phyloP scores from a whole-genome alignment of 1,284 basidiomycete genomes.

The Trametes sp. region DNA sequence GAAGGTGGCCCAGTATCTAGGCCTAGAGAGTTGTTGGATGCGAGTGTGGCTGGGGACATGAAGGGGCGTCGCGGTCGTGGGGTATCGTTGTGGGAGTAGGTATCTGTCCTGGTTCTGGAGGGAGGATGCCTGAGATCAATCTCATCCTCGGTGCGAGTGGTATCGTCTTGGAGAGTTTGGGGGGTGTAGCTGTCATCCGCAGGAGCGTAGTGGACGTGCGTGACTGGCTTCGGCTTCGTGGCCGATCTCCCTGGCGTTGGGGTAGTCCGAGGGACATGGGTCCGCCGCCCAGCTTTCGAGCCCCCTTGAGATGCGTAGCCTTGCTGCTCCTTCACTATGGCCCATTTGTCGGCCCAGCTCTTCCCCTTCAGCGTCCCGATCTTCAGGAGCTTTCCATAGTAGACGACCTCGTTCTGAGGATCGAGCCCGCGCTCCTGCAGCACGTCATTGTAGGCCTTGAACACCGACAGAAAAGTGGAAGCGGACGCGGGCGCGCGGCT shows the following conservation, averaged over 20 bases:
- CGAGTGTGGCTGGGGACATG: constrained; percentile 31
- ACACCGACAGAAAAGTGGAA: constrained; percentile 77
- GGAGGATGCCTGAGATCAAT: constrained; percentile 3
- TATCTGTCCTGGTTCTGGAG: constrained; percentile 25
- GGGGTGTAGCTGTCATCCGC: constrained; percentile 51
- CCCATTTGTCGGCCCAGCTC: constrained; percentile 83
- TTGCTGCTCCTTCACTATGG: constrained; percentile 64
- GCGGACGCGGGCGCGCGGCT: constrained; percentile 66
- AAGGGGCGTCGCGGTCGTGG: constrained; percentile 35
- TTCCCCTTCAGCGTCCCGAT: constrained; percentile 77
- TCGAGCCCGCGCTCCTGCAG: constrained; percentile 77
- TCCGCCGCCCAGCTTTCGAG: constrained; percentile 28
- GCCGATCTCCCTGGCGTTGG: constrained; percentile 28
- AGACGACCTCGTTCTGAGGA: constrained; percentile 78
- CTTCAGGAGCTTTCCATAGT: constrained; percentile 81
- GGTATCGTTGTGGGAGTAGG: constrained; percentile 33
- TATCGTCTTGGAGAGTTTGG: constrained; percentile 52
- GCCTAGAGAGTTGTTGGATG: constrained; percentile 42
- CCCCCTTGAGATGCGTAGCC: constrained; percentile 43
- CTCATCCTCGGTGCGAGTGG: constrained; percentile 34
- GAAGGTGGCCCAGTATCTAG: constrained; percentile 39
- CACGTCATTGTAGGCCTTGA: constrained; percentile 83
- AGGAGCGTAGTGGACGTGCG: neutral
- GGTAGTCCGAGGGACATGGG: constrained; percentile 28
- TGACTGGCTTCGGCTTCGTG: constrained; percentile 1